phyloP scores from a whole-genome alignment of 225 moss, liverwort and hornwort genomes.

The Sphagnum tenellum region DNA sequence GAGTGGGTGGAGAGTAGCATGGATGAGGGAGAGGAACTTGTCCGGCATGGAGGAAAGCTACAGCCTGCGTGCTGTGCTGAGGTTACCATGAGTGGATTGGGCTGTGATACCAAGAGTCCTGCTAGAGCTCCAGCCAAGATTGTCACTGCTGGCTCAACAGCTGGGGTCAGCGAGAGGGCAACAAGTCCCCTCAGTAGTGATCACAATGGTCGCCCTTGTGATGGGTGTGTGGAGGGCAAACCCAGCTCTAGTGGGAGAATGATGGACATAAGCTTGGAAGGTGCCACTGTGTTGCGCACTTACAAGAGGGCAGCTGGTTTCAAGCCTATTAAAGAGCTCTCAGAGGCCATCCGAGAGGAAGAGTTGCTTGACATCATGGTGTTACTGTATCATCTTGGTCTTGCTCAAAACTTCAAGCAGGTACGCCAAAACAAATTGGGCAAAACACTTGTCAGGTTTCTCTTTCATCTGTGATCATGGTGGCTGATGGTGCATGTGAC shows the following conservation, averaged over 20 bases:
- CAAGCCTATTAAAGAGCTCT: slow-evolving; percentile 82
- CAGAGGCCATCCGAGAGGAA: slow-evolving; percentile 95
- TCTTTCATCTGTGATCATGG: too few relatives aligned
- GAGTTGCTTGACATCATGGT: slow-evolving; percentile 85
- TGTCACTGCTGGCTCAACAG: slow-evolving; percentile 26
- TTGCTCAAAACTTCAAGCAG: slow-evolving; percentile 92
- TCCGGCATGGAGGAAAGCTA: slow-evolving; percentile 68
- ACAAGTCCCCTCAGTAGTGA: slow-evolving; percentile 70
- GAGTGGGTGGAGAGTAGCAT: slow-evolving; percentile 95
- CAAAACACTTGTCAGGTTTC: too few relatives aligned
- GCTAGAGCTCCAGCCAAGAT: slow-evolving; percentile 48
- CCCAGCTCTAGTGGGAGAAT: slow-evolving; percentile 86
- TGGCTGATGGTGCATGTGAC: too few relatives aligned
- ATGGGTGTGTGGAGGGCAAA: slow-evolving; percentile 80
- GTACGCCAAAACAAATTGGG: slow-evolving; percentile 12
- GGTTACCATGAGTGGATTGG: slow-evolving; percentile 31
- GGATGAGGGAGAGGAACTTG: slow-evolving; percentile 68
- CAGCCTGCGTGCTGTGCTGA: slow-evolving; percentile 94
- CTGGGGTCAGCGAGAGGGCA: slow-evolving; percentile 60
- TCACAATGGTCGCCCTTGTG: slow-evolving; percentile 58
- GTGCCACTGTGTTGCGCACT: slow-evolving; percentile 38
- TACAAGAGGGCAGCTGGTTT: slow-evolving; percentile 68
- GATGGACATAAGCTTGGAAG: slow-evolving; percentile 58
- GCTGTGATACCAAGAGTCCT: slow-evolving; percentile 56
- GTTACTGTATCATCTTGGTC: slow-evolving; percentile 82